A percentile compares a stretch with the other conserved stretches of the same genome.
phyloP scores from a whole-genome alignment of 352 stramenopile genomes.

The Pythium plurisporium region DNA sequence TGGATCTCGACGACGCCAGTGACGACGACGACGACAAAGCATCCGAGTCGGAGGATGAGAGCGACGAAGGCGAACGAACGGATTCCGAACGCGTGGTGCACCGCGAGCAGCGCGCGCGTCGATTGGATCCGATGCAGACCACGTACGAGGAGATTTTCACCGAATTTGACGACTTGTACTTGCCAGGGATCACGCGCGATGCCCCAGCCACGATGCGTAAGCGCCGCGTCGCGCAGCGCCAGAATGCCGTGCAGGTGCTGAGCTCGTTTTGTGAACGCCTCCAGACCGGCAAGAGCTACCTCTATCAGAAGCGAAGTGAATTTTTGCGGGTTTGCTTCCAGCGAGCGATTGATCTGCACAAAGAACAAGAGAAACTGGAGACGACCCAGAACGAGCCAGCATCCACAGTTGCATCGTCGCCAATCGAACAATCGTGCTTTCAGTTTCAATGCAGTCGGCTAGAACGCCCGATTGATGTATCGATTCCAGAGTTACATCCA shows the following conservation, averaged over 20 bases:
- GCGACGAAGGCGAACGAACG: constrained; percentile 22
- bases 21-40: constrained; percentile 28
- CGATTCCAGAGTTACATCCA: constrained; percentile 38
- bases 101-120: no score
- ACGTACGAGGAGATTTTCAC: constrained; percentile 51
- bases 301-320: constrained; percentile 56
- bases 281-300: constrained; percentile 28
- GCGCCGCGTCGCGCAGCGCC: constrained; percentile 12
- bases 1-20: constrained; percentile 27
- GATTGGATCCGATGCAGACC: constrained; percentile 7
- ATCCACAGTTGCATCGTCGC: not conserved
- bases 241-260: constrained; percentile 19
- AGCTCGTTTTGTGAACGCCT: constrained; percentile 15
- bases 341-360: constrained; percentile 39
- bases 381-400: not conserved
- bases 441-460: constrained; percentile 13
- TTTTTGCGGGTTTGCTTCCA: constrained; percentile 62
- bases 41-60: constrained; percentile 25
- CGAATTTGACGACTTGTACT: constrained; percentile 57
- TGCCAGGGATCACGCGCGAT: constrained; percentile 10
- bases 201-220: constrained; percentile 1
- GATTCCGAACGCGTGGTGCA: no score
- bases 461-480: constrained; percentile 33
- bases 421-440: not conserved
- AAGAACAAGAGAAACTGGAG: constrained; percentile 24